Evolutionary conservation across 139 green algal species (phyloP).

Genomic region (Coccomyxa sp.): DNA sequence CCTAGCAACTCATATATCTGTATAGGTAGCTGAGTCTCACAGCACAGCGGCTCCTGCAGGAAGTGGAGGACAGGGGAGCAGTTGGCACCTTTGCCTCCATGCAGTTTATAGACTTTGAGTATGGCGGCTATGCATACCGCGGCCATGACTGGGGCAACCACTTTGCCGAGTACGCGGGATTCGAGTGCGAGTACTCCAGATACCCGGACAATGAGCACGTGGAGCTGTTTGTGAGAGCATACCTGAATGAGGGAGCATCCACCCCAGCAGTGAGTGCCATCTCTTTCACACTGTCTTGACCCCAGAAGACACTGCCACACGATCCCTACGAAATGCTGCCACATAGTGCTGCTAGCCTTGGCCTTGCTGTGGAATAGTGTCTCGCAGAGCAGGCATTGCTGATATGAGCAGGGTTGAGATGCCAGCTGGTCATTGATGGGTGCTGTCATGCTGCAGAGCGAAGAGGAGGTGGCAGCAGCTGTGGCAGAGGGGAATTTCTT

Average conservation of each 20-base stretch:
- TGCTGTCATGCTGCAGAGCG: constrained; percentile 8
- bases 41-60: no score
- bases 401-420: no score
- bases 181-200: constrained; percentile 86
- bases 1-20: no score
- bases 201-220: constrained; percentile 33
- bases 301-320: no score
- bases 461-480: constrained; percentile 20
- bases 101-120: constrained; percentile 97
- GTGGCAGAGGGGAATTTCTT: constrained; percentile 76
- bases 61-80: not conserved
- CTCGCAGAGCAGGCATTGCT: no score
- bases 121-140: constrained; percentile 62
- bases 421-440: no score
- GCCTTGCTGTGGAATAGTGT: no score
- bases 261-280: not conserved
- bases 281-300: no score
- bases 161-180: constrained; percentile 96
- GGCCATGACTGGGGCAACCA: constrained; percentile 93
- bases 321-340: no score
- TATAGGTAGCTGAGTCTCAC: no score
- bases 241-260: constrained; percentile 41
- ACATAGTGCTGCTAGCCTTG: no score
- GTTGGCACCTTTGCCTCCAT: constrained; percentile 13
- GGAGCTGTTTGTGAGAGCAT: constrained; percentile 57